phyloP scores from a whole-genome alignment of 2,329 filamentous ascomycete genomes.

The Penicillium aurantiogriseum region DNA sequence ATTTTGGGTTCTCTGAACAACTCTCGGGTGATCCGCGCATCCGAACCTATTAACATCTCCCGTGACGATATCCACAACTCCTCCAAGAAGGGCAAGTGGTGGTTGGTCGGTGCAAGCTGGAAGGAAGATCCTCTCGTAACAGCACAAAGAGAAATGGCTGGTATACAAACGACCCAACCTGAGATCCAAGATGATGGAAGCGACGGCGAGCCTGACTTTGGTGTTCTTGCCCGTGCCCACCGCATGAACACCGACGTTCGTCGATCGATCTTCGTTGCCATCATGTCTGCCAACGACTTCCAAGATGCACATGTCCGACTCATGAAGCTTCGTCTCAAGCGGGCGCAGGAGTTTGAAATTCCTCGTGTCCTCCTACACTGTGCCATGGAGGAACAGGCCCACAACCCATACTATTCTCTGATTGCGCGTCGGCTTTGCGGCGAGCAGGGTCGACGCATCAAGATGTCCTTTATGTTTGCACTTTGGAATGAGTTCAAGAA shows the following conservation, averaged over 20 bases:
- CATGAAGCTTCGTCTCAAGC: conserved; percentile 79
- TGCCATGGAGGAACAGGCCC: conserved; percentile 73
- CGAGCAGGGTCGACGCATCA: conserved; percentile 64
- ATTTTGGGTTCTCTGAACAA: conserved; percentile 73
- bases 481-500: conserved; percentile 82
- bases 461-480: conserved; percentile 82
- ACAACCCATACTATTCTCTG: conserved; percentile 92
- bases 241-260: conserved; percentile 85
- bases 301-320: conserved; percentile 80
- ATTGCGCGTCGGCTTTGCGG: conserved; percentile 75
- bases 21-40: conserved; percentile 63
- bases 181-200: conserved; percentile 26
- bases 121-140: conserved; percentile 44
- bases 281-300: conserved; percentile 81
- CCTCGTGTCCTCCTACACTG: conserved; percentile 86
- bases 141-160: conserved; percentile 34
- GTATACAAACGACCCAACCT: conserved; percentile 12
- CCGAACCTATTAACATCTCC: conserved; percentile 77
- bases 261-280: conserved; percentile 86
- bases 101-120: conserved; percentile 97
- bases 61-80: conserved; percentile 78
- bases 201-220: conserved; percentile 59
- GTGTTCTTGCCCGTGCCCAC: conserved; percentile 72
- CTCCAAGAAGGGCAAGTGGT: conserved; percentile 93
- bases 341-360: conserved; percentile 80